Conservation (phyloP, 495 filamentous ascomycete genomes). For the Daldinia childiae region DNA sequence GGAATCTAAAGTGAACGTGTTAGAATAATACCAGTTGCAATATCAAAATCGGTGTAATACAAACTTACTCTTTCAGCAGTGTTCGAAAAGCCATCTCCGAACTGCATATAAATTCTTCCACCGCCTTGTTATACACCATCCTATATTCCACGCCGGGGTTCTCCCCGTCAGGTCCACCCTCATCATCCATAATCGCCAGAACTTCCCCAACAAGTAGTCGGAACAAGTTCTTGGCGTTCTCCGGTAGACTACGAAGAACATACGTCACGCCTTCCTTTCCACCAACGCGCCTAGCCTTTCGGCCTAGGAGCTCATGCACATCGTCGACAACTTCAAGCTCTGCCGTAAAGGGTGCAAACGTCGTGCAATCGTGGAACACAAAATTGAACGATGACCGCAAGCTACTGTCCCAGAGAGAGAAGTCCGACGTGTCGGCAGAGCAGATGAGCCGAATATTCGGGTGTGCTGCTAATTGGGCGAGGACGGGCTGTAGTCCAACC, state of each 20-base stretch:
- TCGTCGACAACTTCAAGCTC: constrained; percentile 86
- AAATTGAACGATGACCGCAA: constrained; percentile 82
- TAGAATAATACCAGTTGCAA: constrained; percentile 25
- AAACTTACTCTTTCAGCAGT: constrained; percentile 83
- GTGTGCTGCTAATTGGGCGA: constrained; percentile 79
- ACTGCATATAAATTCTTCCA: constrained; percentile 95
- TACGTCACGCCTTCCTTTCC: constrained; percentile 93
- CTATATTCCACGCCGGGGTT: constrained; percentile 84
- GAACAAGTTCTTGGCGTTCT: constrained; percentile 90
- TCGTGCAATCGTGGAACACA: constrained; percentile 93
- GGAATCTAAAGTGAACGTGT: constrained; percentile 66
- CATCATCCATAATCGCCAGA: constrained; percentile 72
- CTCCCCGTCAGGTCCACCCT: constrained; percentile 54
- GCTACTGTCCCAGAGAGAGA: constrained; percentile 87
- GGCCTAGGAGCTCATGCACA: constrained; percentile 84
- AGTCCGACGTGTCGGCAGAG: constrained; percentile 86
- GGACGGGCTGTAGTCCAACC: constrained; percentile 71
- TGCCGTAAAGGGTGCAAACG: constrained; percentile 76
- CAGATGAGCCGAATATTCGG: constrained; percentile 78
- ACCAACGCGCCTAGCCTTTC: constrained; percentile 81
- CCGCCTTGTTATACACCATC: constrained; percentile 90
- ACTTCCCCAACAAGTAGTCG: constrained; percentile 84
- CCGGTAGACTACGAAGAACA: constrained; percentile 86
- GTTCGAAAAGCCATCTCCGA: constrained; percentile 96
- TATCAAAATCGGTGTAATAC: not conserved